Conservation (phyloP, 2,329 filamentous ascomycete species). For the Furcasterigmium furcatum region DNA sequence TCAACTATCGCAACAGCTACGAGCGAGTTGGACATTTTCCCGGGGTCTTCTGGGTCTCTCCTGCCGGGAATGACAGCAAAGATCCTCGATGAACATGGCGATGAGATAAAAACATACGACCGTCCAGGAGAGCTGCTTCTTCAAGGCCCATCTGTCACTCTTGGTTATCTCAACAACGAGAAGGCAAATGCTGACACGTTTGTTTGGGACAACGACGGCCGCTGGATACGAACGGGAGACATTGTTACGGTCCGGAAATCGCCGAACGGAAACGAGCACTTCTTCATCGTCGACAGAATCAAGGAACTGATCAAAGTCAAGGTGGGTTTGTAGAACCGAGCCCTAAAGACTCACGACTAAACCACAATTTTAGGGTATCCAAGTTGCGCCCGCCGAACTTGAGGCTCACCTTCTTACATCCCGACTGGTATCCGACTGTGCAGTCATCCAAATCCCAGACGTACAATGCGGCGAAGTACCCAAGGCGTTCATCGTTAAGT, state of each 20-base stretch:
- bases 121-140: slow-evolving; percentile 78
- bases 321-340: too few relatives aligned
- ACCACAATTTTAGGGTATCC: slow-evolving; percentile 60
- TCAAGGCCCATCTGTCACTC: slow-evolving; percentile 70
- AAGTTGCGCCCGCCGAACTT: slow-evolving; percentile 77
- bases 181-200: slow-evolving; percentile 82
- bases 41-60: slow-evolving; percentile 67
- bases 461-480: too few relatives aligned
- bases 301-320: slow-evolving; percentile 73
- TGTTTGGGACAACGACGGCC: slow-evolving; percentile 58
- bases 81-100: slow-evolving; percentile 62
- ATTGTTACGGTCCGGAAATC: slow-evolving; percentile 65
- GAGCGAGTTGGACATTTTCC: slow-evolving; percentile 55
- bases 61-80: slow-evolving; percentile 62
- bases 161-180: slow-evolving; percentile 86
- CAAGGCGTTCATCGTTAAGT: too few relatives aligned
- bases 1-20: slow-evolving; percentile 63
- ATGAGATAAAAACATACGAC: slow-evolving; percentile 65
- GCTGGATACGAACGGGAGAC: slow-evolving; percentile 82
- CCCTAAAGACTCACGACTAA: not conserved
- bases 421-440: slow-evolving; percentile 66
- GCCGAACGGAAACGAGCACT: slow-evolving; percentile 68
- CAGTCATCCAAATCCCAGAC: slow-evolving; percentile 68
- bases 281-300: slow-evolving; percentile 77
- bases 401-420: slow-evolving; percentile 73